These are phyloP conservation scores for Osmanthus fragrans DNA, from an alignment of 257 asterid species.

Conservation along the genomic window DNA sequence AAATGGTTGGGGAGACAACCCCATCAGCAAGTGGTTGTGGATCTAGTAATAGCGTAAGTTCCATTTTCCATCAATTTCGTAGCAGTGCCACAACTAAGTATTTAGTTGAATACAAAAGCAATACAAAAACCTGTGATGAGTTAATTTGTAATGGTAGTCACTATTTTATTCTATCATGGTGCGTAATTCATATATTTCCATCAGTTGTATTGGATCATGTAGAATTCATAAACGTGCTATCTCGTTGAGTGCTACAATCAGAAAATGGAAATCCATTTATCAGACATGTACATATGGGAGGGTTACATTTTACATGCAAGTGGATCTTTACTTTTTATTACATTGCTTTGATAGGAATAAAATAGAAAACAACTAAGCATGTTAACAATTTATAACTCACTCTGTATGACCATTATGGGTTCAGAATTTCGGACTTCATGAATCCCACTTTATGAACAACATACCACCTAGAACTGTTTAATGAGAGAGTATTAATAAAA, in stretches of 20 bases:
- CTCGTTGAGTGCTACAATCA: neutral
- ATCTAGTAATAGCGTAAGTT: conserved; percentile 63
- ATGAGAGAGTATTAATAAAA: neutral
- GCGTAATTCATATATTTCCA: neutral
- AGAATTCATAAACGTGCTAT: neutral
- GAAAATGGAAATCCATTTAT: neutral
- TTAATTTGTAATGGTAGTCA: neutral
- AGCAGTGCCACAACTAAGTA: neutral
- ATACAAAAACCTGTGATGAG: neutral
- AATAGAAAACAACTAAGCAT: neutral
- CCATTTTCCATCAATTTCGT: conserved; percentile 10
- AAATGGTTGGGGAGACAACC: conserved; percentile 50
- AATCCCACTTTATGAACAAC: neutral
- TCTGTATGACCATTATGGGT: neutral
- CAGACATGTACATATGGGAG: neutral
- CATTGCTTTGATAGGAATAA: neutral
- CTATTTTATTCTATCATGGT: neutral
- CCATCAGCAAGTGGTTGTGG: conserved; percentile 72
- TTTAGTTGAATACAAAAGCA: neutral
- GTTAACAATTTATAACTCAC: neutral
- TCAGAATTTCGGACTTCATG: neutral
- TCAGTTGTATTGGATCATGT: neutral
- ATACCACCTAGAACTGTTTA: neutral
- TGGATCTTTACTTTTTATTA: neutral
- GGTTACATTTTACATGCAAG: neutral